phyloP scores from a whole-genome alignment of 139 green algal species.

The Coelastrella sp. region DNA sequence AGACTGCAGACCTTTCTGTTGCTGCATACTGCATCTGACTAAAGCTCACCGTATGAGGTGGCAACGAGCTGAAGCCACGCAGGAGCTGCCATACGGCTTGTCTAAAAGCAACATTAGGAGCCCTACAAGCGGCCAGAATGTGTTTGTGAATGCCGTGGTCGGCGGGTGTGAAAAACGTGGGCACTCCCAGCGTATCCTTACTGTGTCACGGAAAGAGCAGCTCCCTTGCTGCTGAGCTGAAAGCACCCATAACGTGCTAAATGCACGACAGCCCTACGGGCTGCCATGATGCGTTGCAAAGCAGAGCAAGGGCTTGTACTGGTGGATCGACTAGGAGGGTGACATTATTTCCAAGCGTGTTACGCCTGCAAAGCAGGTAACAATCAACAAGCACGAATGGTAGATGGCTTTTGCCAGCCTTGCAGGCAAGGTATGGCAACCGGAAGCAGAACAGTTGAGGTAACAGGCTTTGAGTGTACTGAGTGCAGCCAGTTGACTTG shows the following conservation, averaged over 20 bases:
- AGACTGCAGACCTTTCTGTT: no score
- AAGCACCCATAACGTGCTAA: not conserved
- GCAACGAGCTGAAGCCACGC: conserved; percentile 18
- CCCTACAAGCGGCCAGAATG: not conserved
- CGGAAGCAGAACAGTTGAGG: no score
- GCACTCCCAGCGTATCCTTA: not conserved
- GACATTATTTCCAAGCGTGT: no score
- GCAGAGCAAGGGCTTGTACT: not conserved
- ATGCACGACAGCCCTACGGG: not conserved
- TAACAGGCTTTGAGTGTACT: no score
- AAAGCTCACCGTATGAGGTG: conserved; percentile 35
- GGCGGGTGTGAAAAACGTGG: not conserved
- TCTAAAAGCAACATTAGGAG: not conserved
- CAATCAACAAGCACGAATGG: no score
- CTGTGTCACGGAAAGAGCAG: not conserved
- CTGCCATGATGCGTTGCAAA: not conserved
- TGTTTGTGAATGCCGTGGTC: not conserved
- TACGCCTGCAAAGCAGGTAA: no score
- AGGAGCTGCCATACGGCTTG: not conserved
- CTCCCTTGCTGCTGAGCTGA: not conserved
- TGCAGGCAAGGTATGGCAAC: no score
- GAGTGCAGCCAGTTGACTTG: no score
- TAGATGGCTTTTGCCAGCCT: no score
- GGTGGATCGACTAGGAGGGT: not conserved
- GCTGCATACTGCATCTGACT: no score